A percentile compares a stretch with the other conserved stretches of the same genome.
Evolutionary conservation across 805 yeast species (phyloP).

Genomic region (Saccharomyces eubayanus): DNA sequence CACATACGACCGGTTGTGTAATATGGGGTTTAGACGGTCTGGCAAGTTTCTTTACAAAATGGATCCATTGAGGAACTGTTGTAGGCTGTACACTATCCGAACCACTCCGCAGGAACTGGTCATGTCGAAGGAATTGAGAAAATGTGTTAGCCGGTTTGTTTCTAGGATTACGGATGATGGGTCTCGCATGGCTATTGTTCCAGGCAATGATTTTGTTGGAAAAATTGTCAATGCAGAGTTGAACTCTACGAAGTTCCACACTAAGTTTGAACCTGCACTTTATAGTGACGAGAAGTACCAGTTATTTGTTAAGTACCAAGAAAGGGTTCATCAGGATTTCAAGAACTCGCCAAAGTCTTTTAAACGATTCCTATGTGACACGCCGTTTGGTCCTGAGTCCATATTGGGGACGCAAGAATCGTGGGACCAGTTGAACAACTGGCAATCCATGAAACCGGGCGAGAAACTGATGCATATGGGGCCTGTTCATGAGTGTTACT

Average conservation of each 20-base stretch:
- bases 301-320: conserved; percentile 62
- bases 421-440: conserved; percentile 29
- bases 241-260: conserved; percentile 24
- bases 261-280: conserved; percentile 45
- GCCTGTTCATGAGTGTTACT: conserved; percentile 74
- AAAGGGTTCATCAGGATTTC: conserved; percentile 56
- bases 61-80: conserved; percentile 65
- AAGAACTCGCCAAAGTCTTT: conserved; percentile 45
- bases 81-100: conserved; percentile 71
- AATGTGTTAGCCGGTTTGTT: conserved; percentile 52
- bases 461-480: conserved; percentile 35
- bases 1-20: conserved; percentile 57
- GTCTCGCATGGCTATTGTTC: neutral
- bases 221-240: conserved; percentile 36
- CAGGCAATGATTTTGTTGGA: conserved; percentile 13
- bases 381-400: conserved; percentile 43
- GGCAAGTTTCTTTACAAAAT: conserved; percentile 61
- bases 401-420: conserved; percentile 18
- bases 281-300: conserved; percentile 52
- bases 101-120: conserved; percentile 42
- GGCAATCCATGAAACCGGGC: conserved; percentile 27
- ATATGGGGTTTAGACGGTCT: conserved; percentile 71
- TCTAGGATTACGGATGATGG: conserved; percentile 7
- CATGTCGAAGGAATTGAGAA: conserved; percentile 58
- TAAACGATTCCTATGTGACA: conserved; percentile 55